Conservation (phyloP, 805 yeast species). For the Alloascoidea africana region DNA sequence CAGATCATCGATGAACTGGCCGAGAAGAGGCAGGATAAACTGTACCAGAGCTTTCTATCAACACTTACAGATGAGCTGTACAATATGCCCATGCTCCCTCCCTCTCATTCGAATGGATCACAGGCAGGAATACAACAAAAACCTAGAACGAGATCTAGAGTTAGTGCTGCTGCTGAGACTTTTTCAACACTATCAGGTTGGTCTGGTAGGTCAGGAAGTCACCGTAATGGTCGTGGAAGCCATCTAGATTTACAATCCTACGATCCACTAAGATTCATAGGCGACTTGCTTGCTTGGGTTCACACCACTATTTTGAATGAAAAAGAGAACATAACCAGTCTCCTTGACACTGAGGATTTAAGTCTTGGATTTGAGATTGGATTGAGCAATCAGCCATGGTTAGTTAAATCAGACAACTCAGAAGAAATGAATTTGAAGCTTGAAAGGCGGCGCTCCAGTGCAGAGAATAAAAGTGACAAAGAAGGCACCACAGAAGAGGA, state of each 20-base stretch:
- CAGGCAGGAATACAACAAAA: background rate
- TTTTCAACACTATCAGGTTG: slow-evolving; percentile 53
- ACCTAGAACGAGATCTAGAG: slow-evolving; percentile 8
- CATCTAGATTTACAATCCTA: slow-evolving; percentile 55
- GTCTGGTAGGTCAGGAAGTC: slow-evolving; percentile 51
- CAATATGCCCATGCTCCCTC: background rate
- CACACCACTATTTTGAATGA: slow-evolving; percentile 83
- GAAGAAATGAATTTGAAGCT: slow-evolving; percentile 6
- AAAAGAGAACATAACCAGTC: slow-evolving; percentile 51
- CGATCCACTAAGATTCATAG: slow-evolving; percentile 71
- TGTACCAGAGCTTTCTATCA: background rate
- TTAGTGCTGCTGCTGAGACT: slow-evolving; percentile 22
- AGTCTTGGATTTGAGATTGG: slow-evolving; percentile 5
- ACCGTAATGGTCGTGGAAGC: slow-evolving; percentile 19
- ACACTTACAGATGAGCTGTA: background rate
- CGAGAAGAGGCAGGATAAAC: background rate
- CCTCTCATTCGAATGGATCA: background rate
- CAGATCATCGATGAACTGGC: background rate
- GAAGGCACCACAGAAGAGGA: slow-evolving; percentile 14
- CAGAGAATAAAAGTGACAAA: slow-evolving; percentile 10
- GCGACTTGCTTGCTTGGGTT: slow-evolving; percentile 78
- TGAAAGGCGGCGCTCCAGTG: slow-evolving; percentile 9
- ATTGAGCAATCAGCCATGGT: background rate
- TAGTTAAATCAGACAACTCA: slow-evolving; percentile 4
- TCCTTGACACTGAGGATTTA: slow-evolving; percentile 32